These are phyloP conservation scores for Acanthamoeba sp. DNA, from an alignment of 208 protist genomes.

Conservation along the genomic window DNA sequence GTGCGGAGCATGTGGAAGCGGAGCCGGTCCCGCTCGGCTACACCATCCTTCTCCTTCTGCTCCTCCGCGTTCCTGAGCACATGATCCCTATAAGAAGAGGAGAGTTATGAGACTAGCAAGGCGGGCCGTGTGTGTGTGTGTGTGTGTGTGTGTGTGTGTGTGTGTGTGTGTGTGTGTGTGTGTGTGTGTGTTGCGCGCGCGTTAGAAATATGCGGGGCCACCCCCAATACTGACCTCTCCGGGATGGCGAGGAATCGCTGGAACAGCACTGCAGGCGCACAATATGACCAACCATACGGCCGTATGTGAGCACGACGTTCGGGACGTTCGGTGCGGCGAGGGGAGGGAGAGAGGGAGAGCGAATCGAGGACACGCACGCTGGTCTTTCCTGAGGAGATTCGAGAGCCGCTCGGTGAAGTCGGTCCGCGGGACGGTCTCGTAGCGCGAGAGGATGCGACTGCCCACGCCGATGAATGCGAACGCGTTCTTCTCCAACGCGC, in stretches of 20 bases:
- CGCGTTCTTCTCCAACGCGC: conserved; percentile 65
- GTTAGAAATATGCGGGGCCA: too few relatives aligned
- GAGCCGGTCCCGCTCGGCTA: not conserved
- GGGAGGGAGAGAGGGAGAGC: not conserved
- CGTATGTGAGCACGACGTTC: not conserved
- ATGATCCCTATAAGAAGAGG: not conserved
- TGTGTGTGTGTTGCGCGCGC: too few relatives aligned
- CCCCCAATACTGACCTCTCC: not conserved
- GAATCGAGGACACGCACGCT: not conserved
- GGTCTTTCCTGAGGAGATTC: conserved; percentile 54
- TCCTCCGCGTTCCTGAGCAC: not conserved
- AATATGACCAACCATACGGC: not conserved
- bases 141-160: too few relatives aligned
- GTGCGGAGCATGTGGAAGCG: conserved; percentile 6
- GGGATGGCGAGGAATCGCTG: conserved; percentile 30
- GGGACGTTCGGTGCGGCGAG: not conserved
- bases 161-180: too few relatives aligned
- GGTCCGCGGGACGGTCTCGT: not conserved
- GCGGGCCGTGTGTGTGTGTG: not conserved
- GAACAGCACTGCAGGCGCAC: not conserved
- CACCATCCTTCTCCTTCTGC: not conserved
- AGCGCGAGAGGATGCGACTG: conserved; percentile 40
- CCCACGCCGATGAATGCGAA: conserved; percentile 60
- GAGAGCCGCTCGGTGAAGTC: not conserved
- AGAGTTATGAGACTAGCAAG: not conserved